Evolutionary conservation across 192 early-diverging fungal genomes (phyloP).

Genomic region (Coemansia sp.): DNA sequence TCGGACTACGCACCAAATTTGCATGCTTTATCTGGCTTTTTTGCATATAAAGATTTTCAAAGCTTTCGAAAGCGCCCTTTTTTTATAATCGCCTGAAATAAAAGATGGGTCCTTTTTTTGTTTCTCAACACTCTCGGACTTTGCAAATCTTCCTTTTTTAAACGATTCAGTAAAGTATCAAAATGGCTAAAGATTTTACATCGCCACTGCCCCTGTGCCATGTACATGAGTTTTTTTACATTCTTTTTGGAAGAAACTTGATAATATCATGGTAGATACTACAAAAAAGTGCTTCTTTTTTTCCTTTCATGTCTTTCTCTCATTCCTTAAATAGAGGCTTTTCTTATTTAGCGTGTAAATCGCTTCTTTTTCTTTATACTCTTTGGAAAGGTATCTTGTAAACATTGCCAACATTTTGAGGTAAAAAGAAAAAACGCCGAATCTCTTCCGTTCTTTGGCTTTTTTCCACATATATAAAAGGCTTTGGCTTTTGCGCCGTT

Average conservation of each 20-base stretch:
- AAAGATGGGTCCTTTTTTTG: background rate
- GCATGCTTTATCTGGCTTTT: constrained; percentile 5
- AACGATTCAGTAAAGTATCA: background rate
- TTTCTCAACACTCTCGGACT: no score
- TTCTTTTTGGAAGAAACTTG: no score
- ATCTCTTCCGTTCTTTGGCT: background rate
- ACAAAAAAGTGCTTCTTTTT: background rate
- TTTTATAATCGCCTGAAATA: background rate
- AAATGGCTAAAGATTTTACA: background rate
- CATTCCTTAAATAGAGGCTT: background rate
- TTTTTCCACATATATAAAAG: background rate
- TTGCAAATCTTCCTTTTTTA: no score
- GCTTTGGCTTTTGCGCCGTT: no score
- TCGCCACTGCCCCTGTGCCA: background rate
- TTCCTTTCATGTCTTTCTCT: background rate
- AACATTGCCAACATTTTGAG: background rate
- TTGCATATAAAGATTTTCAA: constrained; percentile 1
- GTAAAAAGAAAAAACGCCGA: background rate
- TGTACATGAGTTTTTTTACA: background rate
- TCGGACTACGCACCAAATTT: constrained; percentile 9
- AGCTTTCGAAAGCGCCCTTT: background rate
- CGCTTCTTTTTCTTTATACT: background rate
- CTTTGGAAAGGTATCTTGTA: background rate
- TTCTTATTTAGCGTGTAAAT: background rate
- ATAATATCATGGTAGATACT: background rate